Evolutionary conservation across 2,329 filamentous ascomycete genomes (phyloP).

Genomic region (Alternaria longipes): DNA sequence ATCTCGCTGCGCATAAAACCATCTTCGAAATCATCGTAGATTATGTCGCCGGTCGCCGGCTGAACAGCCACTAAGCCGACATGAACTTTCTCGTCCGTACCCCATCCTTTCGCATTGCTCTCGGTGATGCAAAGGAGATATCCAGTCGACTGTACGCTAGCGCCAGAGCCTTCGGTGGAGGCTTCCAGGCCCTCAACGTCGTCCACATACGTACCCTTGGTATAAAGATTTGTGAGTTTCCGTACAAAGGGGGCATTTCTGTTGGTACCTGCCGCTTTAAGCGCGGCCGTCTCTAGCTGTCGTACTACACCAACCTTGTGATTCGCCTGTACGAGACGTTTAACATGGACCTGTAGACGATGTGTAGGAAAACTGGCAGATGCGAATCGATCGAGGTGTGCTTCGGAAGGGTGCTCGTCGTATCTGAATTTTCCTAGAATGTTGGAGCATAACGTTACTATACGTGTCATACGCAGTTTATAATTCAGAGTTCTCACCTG

Average conservation of each 20-base stretch:
- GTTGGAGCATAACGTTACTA: constrained; percentile 80
- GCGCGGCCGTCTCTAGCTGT: constrained; percentile 91
- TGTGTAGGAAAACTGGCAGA: constrained; percentile 96
- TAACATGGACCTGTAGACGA: constrained; percentile 90
- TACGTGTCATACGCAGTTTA: neutral
- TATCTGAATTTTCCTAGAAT: constrained; percentile 78
- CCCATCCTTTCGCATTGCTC: constrained; percentile 77
- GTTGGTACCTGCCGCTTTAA: constrained; percentile 96
- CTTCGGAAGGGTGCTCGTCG: constrained; percentile 85
- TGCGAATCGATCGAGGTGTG: constrained; percentile 89
- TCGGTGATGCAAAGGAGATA: constrained; percentile 95
- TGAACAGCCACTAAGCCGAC: constrained; percentile 94
- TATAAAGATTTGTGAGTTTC: constrained; percentile 95
- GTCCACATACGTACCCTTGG: constrained; percentile 96
- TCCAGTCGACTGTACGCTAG: constrained; percentile 71
- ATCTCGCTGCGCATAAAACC: constrained; percentile 97
- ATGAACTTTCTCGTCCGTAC: constrained; percentile 91
- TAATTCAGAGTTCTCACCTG: constrained; percentile 55
- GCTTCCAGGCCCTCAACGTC: constrained; percentile 81
- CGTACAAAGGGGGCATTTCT: constrained; percentile 90
- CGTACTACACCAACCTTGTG: constrained; percentile 96
- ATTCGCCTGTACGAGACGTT: constrained; percentile 88
- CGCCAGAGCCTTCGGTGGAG: constrained; percentile 58
- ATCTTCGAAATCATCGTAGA: constrained; percentile 95
- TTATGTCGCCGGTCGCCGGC: constrained; percentile 92